Conservation (phyloP, 1,139 yeast genomes). For the Zygoascus sp. region DNA sequence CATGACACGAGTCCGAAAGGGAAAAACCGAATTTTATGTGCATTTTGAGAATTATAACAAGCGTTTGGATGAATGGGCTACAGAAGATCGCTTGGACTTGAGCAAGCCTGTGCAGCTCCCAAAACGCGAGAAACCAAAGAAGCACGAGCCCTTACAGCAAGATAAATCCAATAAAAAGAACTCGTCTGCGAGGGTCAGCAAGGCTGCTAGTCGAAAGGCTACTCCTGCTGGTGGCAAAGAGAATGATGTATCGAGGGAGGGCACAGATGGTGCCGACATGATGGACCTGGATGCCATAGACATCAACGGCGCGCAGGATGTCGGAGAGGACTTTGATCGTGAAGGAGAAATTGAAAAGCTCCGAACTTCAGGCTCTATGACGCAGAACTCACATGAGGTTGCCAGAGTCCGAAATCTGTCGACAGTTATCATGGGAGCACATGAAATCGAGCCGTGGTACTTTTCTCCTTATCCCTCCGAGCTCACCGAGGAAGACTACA, state of each 20-base stretch:
- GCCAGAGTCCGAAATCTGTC: conserved; percentile 84
- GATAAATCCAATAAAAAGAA: conserved; percentile 39
- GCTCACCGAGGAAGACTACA: conserved; percentile 81
- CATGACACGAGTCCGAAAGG: conserved; percentile 70
- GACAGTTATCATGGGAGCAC: conserved; percentile 78
- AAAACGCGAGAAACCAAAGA: conserved; percentile 43
- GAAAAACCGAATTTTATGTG: conserved; percentile 78
- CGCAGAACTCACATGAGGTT: conserved; percentile 80
- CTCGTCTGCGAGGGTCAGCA: conserved; percentile 17
- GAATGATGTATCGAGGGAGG: conserved; percentile 14
- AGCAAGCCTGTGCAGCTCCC: conserved; percentile 67
- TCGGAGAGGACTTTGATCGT: conserved; percentile 59
- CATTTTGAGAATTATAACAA: conserved; percentile 94
- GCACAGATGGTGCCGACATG: conserved; percentile 43
- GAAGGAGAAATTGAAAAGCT: conserved; percentile 91
- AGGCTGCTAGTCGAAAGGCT: conserved; percentile 25
- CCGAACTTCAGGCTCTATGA: conserved; percentile 94
- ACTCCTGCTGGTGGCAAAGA: conserved; percentile 23
- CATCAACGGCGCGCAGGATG: conserved; percentile 63
- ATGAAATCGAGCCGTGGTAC: conserved; percentile 97
- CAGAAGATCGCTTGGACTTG: conserved; percentile 64
- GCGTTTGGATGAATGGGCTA: conserved; percentile 92
- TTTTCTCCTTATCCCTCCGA: conserved; percentile 96
- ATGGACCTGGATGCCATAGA: conserved; percentile 84
- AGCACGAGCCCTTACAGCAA: conserved; percentile 19